Evolutionary conservation across 1,284 basidiomycete species (phyloP).

Genomic region (Naganishia cerealis): DNA sequence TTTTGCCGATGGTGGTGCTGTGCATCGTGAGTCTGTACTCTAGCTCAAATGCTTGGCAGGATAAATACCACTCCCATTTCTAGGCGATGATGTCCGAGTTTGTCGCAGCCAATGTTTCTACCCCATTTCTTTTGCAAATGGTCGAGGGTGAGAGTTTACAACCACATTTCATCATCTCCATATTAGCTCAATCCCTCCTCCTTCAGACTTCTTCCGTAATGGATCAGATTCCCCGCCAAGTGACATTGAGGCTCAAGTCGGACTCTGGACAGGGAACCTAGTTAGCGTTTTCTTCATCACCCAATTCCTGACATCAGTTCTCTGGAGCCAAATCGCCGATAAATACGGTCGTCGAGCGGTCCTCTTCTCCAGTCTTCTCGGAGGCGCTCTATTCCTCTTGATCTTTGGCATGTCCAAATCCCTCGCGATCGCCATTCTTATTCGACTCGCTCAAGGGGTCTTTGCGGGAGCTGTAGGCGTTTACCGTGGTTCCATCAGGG

Average conservation of each 20-base stretch:
- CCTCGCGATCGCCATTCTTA: constrained; percentile 64
- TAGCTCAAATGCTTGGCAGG: background rate
- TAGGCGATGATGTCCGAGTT: constrained; percentile 92
- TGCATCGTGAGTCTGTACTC: constrained; percentile 68
- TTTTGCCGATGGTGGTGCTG: constrained; percentile 83
- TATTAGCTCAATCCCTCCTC: background rate
- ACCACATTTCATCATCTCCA: background rate
- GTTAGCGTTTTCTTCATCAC: constrained; percentile 59
- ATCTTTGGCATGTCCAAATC: constrained; percentile 15
- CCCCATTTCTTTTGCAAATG: constrained; percentile 87
- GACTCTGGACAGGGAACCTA: constrained; percentile 55
- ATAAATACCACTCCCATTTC: constrained; percentile 31
- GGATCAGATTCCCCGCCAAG: constrained; percentile 40
- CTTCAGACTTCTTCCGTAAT: constrained; percentile 43
- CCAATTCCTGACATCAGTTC: constrained; percentile 82
- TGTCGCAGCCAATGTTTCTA: constrained; percentile 83
- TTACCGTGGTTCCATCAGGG: constrained; percentile 73
- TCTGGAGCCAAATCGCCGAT: constrained; percentile 90
- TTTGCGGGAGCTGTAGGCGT: constrained; percentile 95
- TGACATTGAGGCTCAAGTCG: constrained; percentile 51
- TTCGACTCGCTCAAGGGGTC: constrained; percentile 88
- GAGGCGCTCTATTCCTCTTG: constrained; percentile 45
- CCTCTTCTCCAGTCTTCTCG: constrained; percentile 74
- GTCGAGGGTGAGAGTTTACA: constrained; percentile 67
- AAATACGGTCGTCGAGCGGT: constrained; percentile 84